Evolutionary conservation across 1,284 basidiomycete genomes (phyloP).

Genomic region (Heterobasidion irregulare): DNA sequence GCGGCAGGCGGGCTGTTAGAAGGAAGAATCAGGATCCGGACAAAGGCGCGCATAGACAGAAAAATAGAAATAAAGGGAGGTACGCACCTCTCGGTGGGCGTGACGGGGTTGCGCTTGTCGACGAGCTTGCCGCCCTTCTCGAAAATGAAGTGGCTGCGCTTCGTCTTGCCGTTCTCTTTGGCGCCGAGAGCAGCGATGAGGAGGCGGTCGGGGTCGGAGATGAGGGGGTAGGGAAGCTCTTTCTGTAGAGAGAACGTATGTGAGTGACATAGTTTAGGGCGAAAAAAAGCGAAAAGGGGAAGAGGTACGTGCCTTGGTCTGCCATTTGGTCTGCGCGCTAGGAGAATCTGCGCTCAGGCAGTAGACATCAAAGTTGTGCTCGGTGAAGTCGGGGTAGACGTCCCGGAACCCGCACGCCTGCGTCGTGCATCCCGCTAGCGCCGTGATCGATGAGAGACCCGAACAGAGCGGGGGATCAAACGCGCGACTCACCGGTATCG

Average conservation of each 20-base stretch:
- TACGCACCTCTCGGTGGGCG: conserved; percentile 67
- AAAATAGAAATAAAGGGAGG: too few relatives aligned
- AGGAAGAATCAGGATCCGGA: background rate
- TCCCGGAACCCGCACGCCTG: conserved; percentile 91
- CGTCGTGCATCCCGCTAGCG: conserved; percentile 69
- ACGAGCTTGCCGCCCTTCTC: conserved; percentile 82
- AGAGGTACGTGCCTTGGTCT: conserved; percentile 55
- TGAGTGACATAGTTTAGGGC: background rate
- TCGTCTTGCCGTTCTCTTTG: conserved; percentile 66
- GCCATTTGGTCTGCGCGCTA: conserved; percentile 73
- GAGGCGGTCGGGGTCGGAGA: conserved; percentile 80
- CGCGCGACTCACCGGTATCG: conserved; percentile 62
- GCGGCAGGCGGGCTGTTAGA: conserved; percentile 26
- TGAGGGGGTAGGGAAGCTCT: conserved; percentile 73
- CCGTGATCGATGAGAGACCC: background rate
- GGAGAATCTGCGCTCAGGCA: conserved; percentile 84
- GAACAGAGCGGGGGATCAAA: background rate
- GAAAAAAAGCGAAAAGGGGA: background rate
- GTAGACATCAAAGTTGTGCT: conserved; percentile 69
- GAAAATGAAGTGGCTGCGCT: conserved; percentile 87
- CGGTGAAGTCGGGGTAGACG: conserved; percentile 65
- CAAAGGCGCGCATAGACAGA: background rate
- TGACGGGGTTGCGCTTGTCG: conserved; percentile 77
- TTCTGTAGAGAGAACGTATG: conserved; percentile 37
- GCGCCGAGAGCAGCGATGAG: conserved; percentile 78